phyloP scores from a whole-genome alignment of 441 rosid genomes.

The Eugenia klotzschiana region DNA sequence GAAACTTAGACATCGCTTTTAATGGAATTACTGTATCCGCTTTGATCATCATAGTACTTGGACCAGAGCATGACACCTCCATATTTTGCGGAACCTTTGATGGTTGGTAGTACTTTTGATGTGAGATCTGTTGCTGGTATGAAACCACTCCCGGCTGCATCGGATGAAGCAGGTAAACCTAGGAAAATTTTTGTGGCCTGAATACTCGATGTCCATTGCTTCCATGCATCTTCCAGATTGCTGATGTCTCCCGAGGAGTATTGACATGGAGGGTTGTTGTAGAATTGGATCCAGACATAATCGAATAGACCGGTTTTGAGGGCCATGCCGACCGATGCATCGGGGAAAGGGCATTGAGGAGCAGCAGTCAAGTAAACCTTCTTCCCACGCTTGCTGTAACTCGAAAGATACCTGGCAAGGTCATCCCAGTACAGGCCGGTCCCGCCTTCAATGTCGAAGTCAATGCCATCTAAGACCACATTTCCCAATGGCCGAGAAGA shows the following conservation, averaged over 20 bases:
- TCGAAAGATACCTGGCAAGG: background rate
- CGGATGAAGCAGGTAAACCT: background rate
- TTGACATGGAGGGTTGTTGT: constrained; percentile 3
- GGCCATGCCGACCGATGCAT: background rate
- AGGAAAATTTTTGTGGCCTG: background rate
- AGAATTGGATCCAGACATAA: constrained; percentile 4
- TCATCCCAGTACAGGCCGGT: background rate
- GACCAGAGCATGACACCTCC: constrained; percentile 7
- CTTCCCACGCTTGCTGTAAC: background rate
- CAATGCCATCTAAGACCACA: background rate
- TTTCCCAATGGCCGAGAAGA: background rate
- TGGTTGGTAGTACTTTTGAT: background rate
- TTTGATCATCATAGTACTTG: background rate
- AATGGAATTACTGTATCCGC: background rate
- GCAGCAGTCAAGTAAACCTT: constrained; percentile 4
- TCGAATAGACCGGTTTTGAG: background rate
- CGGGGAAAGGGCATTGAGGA: constrained; percentile 3
- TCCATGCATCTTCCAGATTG: constrained; percentile 2
- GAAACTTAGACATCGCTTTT: background rate
- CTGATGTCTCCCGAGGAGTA: background rate
- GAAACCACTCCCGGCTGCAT: constrained; percentile 1
- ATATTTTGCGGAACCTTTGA: background rate
- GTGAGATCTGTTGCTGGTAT: background rate
- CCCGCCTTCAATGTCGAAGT: background rate
- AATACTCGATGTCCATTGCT: background rate